A percentile compares a stretch with the other conserved stretches of the same genome.
Conservation (phyloP, 495 filamentous ascomycete genomes). For the Aspergillus incahuasiensis region DNA sequence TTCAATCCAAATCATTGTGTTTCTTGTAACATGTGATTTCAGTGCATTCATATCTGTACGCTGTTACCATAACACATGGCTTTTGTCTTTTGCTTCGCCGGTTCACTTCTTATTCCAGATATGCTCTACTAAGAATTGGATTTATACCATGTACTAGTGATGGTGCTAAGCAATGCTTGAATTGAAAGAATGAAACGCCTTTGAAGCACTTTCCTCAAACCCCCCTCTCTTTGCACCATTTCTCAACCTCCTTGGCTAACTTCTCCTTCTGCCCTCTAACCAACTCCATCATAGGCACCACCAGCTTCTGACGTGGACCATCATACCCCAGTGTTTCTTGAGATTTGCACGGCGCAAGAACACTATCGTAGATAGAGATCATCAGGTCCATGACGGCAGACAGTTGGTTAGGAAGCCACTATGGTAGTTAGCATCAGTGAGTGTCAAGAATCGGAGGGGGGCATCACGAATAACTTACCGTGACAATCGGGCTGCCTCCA, state of each 20-base stretch:
- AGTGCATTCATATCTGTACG: neutral
- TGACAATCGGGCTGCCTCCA: constrained; percentile 87
- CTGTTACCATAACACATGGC: neutral
- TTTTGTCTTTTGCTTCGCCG: neutral
- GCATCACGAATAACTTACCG: constrained; percentile 38
- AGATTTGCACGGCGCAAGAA: constrained; percentile 42
- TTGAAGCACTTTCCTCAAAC: constrained; percentile 27
- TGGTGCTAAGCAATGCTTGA: neutral
- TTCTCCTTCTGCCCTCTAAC: constrained; percentile 64
- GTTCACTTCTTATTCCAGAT: neutral
- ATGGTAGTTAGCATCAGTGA: neutral
- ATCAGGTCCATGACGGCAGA: constrained; percentile 73
- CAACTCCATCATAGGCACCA: constrained; percentile 66
- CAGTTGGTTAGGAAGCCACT: constrained; percentile 85
- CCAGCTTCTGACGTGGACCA: constrained; percentile 35
- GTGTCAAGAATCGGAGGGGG: neutral
- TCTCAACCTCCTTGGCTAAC: constrained; percentile 71
- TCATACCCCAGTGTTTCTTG: constrained; percentile 14
- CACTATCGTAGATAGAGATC: constrained; percentile 51
- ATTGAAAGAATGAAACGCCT: neutral
- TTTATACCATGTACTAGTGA: neutral
- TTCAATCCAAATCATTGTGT: neutral
- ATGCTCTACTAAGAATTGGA: neutral
- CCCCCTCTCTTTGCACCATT: constrained; percentile 71
- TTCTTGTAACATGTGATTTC: neutral